A percentile compares a stretch with the other conserved stretches of the same genome.
These are phyloP conservation scores for Myxozyma nipponensis DNA, from an alignment of 805 yeast species.

Conservation along the genomic window DNA sequence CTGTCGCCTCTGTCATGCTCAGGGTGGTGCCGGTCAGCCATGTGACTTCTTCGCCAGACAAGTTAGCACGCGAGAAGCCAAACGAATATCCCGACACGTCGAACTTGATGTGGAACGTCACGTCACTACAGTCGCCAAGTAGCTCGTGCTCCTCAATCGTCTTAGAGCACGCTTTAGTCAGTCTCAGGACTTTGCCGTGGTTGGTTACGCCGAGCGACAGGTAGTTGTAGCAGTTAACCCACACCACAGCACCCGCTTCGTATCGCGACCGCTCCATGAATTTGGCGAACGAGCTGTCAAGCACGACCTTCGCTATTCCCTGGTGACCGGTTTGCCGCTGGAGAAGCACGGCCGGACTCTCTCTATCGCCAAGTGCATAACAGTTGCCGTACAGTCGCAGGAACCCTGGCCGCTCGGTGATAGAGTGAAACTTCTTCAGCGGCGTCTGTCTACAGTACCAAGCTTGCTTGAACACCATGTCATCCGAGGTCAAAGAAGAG, in stretches of 20 bases:
- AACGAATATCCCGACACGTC: neutral
- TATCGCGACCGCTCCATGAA: neutral
- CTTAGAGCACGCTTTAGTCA: neutral
- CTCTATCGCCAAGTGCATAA: constrained; percentile 1
- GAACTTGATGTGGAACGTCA: neutral
- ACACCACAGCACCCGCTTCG: neutral
- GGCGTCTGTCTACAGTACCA: constrained; percentile 11
- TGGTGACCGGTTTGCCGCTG: constrained; percentile 1
- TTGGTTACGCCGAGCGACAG: neutral
- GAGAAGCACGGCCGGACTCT: constrained; percentile 8
- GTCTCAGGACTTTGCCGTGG: neutral
- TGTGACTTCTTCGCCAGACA: neutral
- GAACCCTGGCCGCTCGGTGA: neutral
- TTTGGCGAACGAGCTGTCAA: neutral
- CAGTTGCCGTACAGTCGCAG: constrained; percentile 1
- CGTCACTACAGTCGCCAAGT: neutral
- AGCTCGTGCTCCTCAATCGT: too few species aligned
- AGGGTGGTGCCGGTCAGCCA: neutral
- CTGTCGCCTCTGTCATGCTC: neutral
- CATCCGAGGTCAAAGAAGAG: neutral
- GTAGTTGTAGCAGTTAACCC: neutral
- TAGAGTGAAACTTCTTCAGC: neutral
- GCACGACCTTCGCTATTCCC: neutral
- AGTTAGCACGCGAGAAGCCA: neutral
- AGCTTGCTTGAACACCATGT: too few species aligned